Evolutionary conservation across 2,329 filamentous ascomycete species (phyloP).

Genomic region (Aspergillus fumigatus): DNA sequence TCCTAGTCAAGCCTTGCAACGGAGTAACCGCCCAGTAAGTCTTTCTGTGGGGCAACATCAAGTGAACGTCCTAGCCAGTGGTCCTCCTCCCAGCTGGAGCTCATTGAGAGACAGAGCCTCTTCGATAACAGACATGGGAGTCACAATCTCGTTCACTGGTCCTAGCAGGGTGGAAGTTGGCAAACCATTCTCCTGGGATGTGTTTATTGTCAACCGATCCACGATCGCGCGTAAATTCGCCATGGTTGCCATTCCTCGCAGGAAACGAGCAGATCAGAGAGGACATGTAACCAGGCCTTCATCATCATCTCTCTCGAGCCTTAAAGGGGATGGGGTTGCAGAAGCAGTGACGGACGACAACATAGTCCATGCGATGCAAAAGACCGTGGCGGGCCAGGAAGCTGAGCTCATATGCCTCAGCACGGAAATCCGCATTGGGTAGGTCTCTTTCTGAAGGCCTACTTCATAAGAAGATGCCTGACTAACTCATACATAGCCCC

Average conservation of each 20-base stretch:
- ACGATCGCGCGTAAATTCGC: conserved; percentile 50
- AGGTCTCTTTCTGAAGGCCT: conserved; percentile 22
- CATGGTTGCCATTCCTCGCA: conserved; percentile 49
- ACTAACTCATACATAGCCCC: conserved; percentile 36
- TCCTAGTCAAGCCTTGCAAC: conserved; percentile 43
- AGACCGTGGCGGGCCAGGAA: conserved; percentile 45
- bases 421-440: conserved; percentile 56
- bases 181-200: conserved; percentile 50
- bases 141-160: conserved; percentile 54
- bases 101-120: conserved; percentile 36
- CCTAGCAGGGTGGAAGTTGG: conserved; percentile 48
- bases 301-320: conserved; percentile 39
- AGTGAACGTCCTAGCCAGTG: conserved; percentile 10
- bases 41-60: conserved; percentile 32
- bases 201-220: conserved; percentile 58
- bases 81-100: conserved; percentile 23
- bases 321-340: conserved; percentile 39
- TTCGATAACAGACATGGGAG: conserved; percentile 39
- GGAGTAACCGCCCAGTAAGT: conserved; percentile 42
- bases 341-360: conserved; percentile 55
- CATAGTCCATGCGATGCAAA: conserved; percentile 52
- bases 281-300: conserved; percentile 44
- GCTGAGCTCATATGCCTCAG: conserved; percentile 54
- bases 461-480: neutral
- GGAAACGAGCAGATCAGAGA: conserved; percentile 38